phyloP scores from a whole-genome alignment of 2,329 filamentous ascomycete species.

The Fusarium illudens region DNA sequence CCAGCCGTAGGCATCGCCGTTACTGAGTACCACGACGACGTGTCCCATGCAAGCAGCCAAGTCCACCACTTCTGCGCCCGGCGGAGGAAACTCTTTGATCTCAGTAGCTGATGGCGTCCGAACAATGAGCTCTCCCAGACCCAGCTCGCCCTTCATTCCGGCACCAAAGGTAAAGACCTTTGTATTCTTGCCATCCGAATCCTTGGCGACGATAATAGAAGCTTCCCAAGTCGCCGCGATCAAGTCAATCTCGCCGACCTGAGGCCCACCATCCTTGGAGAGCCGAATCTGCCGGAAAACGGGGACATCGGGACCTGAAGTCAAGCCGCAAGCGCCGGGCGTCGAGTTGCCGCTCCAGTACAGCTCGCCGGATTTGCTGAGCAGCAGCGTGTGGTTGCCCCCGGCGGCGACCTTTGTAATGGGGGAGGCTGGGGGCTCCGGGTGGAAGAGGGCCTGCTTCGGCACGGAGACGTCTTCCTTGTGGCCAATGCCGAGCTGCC shows the following conservation, averaged over 20 bases:
- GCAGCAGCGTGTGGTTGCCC: constrained; percentile 86
- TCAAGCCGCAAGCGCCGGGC: constrained; percentile 63
- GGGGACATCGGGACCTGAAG: constrained; percentile 42
- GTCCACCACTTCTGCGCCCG: constrained; percentile 64
- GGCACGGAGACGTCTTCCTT: constrained; percentile 75
- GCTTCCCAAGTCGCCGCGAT: constrained; percentile 83
- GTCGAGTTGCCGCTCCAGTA: constrained; percentile 71
- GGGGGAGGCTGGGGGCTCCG: constrained; percentile 47
- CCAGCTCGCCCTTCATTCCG: constrained; percentile 77
- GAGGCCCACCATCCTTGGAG: constrained; percentile 39
- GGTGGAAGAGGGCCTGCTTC: constrained; percentile 66
- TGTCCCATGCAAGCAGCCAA: constrained; percentile 82
- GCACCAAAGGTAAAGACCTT: constrained; percentile 70
- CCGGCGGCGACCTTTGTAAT: constrained; percentile 65
- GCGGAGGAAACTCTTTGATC: constrained; percentile 71
- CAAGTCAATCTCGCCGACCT: constrained; percentile 46
- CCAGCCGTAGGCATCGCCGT: constrained; percentile 87
- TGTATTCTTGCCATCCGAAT: constrained; percentile 53
- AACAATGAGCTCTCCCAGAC: constrained; percentile 64
- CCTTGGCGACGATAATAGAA: constrained; percentile 66
- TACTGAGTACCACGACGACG: constrained; percentile 74
- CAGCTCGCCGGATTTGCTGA: constrained; percentile 66
- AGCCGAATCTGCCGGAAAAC: constrained; percentile 53
- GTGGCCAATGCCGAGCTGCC: constrained; percentile 77
- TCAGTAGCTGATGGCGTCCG: constrained; percentile 56